These are phyloP conservation scores for Gossypium gossypioides DNA, from an alignment of 441 rosid species.

Conservation along the genomic window DNA sequence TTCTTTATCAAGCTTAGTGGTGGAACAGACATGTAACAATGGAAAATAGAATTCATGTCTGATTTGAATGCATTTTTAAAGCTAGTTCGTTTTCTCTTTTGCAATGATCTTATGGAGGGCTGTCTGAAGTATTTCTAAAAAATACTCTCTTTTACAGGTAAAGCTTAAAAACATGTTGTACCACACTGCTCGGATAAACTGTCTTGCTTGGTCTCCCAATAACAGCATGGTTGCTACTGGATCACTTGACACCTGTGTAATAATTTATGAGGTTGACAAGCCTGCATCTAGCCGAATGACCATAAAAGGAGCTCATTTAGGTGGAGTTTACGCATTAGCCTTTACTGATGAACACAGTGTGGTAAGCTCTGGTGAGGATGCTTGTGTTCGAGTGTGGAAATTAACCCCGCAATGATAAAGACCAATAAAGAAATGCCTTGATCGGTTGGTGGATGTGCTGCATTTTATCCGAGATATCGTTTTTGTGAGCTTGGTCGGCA, in stretches of 20 bases:
- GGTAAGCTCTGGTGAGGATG: conserved; percentile 95
- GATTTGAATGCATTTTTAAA: not conserved
- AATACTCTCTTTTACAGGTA: conserved; percentile 33
- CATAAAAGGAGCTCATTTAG: conserved; percentile 80
- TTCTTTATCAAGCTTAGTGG: conserved; percentile 1
- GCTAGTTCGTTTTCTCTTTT: not conserved
- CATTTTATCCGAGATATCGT: conserved; percentile 5
- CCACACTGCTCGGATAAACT: conserved; percentile 91
- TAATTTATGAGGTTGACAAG: conserved; percentile 74
- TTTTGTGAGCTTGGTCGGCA: conserved; percentile 14
- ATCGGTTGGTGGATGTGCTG: not conserved
- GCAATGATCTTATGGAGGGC: not conserved
- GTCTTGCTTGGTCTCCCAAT: conserved; percentile 94
- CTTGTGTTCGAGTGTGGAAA: conserved; percentile 81
- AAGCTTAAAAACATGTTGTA: conserved; percentile 86
- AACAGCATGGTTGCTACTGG: conserved; percentile 78
- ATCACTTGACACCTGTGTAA: conserved; percentile 80
- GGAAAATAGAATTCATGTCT: not conserved
- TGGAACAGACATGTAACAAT: not conserved
- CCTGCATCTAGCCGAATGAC: conserved; percentile 69
- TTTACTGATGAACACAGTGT: conserved; percentile 56
- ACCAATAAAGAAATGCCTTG: not conserved
- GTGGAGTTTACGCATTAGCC: conserved; percentile 86
- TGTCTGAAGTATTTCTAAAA: not conserved
- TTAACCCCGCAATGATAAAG: conserved; percentile 34